A percentile compares a stretch with the other conserved stretches of the same genome.
Evolutionary conservation across 106 monocot genomes (phyloP).

Genomic region (Acorus calamus): DNA sequence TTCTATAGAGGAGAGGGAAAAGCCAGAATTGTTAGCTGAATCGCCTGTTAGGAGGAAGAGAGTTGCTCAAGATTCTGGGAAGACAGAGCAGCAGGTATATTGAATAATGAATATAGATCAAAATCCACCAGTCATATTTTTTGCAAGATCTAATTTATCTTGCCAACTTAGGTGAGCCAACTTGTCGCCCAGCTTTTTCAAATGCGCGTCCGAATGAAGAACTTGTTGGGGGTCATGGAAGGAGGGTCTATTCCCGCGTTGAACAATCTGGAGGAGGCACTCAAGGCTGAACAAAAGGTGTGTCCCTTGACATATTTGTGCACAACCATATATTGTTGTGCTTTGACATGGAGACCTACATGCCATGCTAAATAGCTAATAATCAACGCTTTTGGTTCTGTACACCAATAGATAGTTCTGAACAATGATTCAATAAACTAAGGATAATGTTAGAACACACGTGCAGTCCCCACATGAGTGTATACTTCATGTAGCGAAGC

Average conservation of each 20-base stretch:
- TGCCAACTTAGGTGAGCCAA: conserved; percentile 66
- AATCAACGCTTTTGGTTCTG: too few relatives aligned
- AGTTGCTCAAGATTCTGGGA: conserved; percentile 78
- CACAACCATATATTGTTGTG: too few relatives aligned
- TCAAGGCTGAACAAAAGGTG: conserved; percentile 82
- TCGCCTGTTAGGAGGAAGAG: conserved; percentile 67
- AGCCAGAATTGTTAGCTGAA: conserved; percentile 88
- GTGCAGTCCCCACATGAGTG: too few relatives aligned
- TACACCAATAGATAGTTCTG: too few relatives aligned
- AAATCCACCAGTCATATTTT: too few relatives aligned
- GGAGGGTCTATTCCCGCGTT: conserved; percentile 72
- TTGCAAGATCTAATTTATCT: not conserved
- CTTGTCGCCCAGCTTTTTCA: conserved; percentile 93
- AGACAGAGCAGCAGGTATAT: conserved; percentile 77
- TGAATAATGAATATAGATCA: not conserved
- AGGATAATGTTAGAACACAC: too few relatives aligned
- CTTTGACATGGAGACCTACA: too few relatives aligned
- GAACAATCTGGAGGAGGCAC: conserved; percentile 73
- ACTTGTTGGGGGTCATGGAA: conserved; percentile 85
- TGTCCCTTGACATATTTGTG: not conserved
- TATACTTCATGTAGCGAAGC: too few relatives aligned
- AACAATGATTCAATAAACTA: too few relatives aligned
- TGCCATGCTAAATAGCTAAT: too few relatives aligned
- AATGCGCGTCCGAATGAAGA: conserved; percentile 95
- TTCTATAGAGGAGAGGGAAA: conserved; percentile 77